Percentiles rank a stretch among this genome's conserved stretches.
These are phyloP conservation scores for Penicillium goetzii DNA, from an alignment of 495 filamentous ascomycete species.

Conservation along the genomic window DNA sequence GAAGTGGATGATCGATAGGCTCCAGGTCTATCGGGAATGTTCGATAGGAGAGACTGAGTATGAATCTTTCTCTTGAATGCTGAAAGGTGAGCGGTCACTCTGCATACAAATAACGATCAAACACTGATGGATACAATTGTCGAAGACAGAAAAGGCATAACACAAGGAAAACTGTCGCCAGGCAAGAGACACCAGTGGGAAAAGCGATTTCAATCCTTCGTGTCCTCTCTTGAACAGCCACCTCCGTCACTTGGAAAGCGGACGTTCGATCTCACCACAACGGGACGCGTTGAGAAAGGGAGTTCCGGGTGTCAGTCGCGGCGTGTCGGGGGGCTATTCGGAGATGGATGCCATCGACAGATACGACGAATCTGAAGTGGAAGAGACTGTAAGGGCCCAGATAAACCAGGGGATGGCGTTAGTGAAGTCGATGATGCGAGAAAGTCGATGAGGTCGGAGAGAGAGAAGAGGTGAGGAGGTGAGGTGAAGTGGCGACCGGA, in stretches of 20 bases:
- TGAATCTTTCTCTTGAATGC: constrained; percentile 37
- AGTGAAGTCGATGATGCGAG: not conserved
- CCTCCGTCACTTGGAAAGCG: constrained; percentile 22
- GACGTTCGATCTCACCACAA: constrained; percentile 10
- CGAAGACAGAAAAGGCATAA: constrained; percentile 16
- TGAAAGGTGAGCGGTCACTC: constrained; percentile 37
- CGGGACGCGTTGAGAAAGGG: not conserved
- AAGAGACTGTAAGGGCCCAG: not conserved
- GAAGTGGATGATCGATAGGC: constrained; percentile 30
- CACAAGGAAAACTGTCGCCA: constrained; percentile 22
- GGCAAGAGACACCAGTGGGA: constrained; percentile 17
- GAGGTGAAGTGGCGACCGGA: constrained; percentile 14
- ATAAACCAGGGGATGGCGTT: not conserved
- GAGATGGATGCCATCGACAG: not conserved
- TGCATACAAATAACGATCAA: constrained; percentile 47
- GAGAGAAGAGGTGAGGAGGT: constrained; percentile 1
- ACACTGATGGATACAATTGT: constrained; percentile 37
- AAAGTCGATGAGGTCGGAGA: not conserved
- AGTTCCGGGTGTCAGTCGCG: not conserved
- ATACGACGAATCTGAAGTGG: not conserved
- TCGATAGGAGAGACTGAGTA: constrained; percentile 34
- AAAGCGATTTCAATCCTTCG: constrained; percentile 29
- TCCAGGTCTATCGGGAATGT: constrained; percentile 37
- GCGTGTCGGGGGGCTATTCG: not conserved
- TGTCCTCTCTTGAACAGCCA: constrained; percentile 23